Base-by-base conservation (phyloP, 2,329 filamentous ascomycete genomes). In the Metarhizium brunneum region DNA sequence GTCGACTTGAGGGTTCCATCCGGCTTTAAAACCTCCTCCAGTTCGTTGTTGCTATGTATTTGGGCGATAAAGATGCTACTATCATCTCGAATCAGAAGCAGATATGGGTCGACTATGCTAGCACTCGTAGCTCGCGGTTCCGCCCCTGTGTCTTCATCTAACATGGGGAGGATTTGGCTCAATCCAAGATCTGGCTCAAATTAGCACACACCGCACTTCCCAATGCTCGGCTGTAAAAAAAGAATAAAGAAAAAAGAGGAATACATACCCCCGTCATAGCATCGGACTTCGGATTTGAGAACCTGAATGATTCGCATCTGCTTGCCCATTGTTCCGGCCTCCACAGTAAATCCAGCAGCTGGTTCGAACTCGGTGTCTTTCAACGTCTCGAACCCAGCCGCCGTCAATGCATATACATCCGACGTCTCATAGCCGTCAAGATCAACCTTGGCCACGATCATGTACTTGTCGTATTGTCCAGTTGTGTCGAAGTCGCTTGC, bases 291-390 rank as follows among this genome's bases (percentile, higher is more conserved):
- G 2, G 85, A 90, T 60, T 86, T 88, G 54, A 96, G 77, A 2
- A 96, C 86, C 66, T 97, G 94, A 16, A 97, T 86, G 38, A 97
- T 85, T 57, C 90, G 84, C 66, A 82, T 88, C 58, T 88, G 84
- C 53, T 83, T 82, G n/a, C 87, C 88, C 69, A 99, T 83, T 0
- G 87, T 88, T 16, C 89, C 90, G 18, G 94, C 87, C 62, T 95
- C 88, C 50, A 97, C 79, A 0, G 94, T 96, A 36, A 86, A 83
- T 30, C 92, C 94, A 59, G 92, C 90, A 49, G 90, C 89, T 4
- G 88, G 85, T 59, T 99, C 95, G 66, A 97, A 96, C 65, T 99
- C 94, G 0, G 91, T 90, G 43, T 87, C 90, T 40, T 83, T 83
- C 7, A 92, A 78, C 43, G 87, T 83, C 66, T 91, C 86, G 57